Conservation (phyloP, 176 grass and related monocot species). For the Urochloa ruziziensis region DNA sequence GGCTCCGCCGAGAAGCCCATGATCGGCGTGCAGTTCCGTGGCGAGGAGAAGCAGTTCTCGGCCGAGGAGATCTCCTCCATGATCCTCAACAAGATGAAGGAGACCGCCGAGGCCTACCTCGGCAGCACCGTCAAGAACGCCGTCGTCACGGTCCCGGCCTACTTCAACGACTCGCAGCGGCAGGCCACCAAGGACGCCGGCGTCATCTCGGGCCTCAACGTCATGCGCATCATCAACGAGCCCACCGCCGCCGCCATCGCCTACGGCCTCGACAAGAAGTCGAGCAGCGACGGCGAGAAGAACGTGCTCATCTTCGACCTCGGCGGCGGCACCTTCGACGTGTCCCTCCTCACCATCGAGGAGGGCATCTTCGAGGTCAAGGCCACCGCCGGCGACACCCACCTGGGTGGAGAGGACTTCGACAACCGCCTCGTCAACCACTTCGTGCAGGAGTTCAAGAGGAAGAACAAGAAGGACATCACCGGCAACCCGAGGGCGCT, state of each 20-base stretch:
- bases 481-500: constrained; percentile 76
- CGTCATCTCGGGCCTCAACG: constrained; percentile 82
- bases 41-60: constrained; percentile 68
- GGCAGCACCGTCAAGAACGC: constrained; percentile 77
- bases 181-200: constrained; percentile 91
- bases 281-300: constrained; percentile 86
- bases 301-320: constrained; percentile 96
- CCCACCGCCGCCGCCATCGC: constrained; percentile 86
- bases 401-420: constrained; percentile 93
- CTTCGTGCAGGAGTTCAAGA: constrained; percentile 91
- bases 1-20: constrained; percentile 80
- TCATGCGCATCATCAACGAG: constrained; percentile 93
- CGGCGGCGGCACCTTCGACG: constrained; percentile 87
- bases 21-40: constrained; percentile 65
- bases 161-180: constrained; percentile 95
- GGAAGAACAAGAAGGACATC: constrained; percentile 97
- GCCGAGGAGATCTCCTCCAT: constrained; percentile 89
- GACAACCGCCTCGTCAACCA: constrained; percentile 95
- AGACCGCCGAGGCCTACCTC: constrained; percentile 80
- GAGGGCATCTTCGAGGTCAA: constrained; percentile 98
- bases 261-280: constrained; percentile 90
- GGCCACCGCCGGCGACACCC: constrained; percentile 87
- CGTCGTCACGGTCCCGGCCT: constrained; percentile 85
- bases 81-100: constrained; percentile 91
- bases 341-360: constrained; percentile 92